Base-by-base conservation (phyloP, 140 eudicot genomes). In the Erigeron philadelphicus region DNA sequence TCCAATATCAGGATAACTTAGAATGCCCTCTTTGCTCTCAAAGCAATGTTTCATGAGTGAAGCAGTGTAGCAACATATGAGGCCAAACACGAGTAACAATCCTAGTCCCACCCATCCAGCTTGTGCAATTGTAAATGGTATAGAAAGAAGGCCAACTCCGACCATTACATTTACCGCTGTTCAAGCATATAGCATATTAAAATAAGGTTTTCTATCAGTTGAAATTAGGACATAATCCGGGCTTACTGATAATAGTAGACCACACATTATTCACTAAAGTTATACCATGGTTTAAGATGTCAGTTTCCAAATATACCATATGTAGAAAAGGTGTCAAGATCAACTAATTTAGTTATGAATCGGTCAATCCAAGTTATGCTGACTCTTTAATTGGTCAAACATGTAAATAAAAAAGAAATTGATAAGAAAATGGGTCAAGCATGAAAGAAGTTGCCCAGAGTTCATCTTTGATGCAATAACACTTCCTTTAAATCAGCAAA, bases 121-220 rank as follows among this genome's bases (percentile, higher is more conserved):
- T 82, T 86, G 78, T 73, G 81, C 89, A 43, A 93, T 79, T 12
- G 95, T 79, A 64, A 71, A 84, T 8, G 99, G 99, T 3, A 86
- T 93, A 21, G 99, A 89, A 50, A 93, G 87, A 61, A 93, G 80
- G 72, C 97, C 99, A 60, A 93, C 95, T 66, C 99, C 99, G 48
- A 85, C 95, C 84, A 93, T 67, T 38, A 87, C 95, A 82, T 93
- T 84, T 21, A 84, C 73, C 75, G 82, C 94, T 86, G 75, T 75
- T 42, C 53, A 66, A 75, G 1, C 35, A 80, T 42, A 75, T 67
- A 25, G 42, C 13, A 9, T 25, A 8, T 8, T 6, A 59, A 9
- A 0, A 50, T 16, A 49, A 11, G 42, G 10, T 17, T 16, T 16
- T 16, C 64, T 4, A 31, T 38, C 12, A 7, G 19, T 18, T 5